phyloP scores from a whole-genome alignment of 345 rosid genomes.

The Durio zibethinus region DNA sequence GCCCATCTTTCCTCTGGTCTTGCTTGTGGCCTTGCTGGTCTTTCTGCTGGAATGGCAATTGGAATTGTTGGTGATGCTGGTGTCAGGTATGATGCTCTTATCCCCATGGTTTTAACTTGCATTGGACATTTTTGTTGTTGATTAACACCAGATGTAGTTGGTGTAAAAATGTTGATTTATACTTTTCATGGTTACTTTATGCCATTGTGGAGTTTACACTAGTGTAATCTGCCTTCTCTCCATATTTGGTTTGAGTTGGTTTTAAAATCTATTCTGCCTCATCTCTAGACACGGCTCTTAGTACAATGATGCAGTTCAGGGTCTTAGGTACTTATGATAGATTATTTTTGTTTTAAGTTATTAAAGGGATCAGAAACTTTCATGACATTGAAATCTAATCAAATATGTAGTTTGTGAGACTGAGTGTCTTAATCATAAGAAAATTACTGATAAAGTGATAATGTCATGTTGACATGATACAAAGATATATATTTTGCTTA shows the following conservation, averaged over 20 bases:
- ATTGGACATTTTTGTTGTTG: neutral
- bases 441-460: neutral
- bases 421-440: neutral
- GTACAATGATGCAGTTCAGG: neutral
- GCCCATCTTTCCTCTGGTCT: constrained; percentile 96
- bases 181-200: neutral
- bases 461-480: neutral
- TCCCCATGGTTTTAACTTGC: neutral
- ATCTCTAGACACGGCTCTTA: neutral
- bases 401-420: neutral
- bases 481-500: neutral
- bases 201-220: neutral
- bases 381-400: neutral
- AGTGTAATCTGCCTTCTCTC: neutral
- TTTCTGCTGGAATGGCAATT: constrained; percentile 96
- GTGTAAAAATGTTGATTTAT: neutral
- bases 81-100: constrained; percentile 54
- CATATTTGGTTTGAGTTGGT: neutral
- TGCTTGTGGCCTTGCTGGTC: constrained; percentile 96
- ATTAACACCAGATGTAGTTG: neutral
- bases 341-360: neutral
- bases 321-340: neutral
- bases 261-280: neutral
- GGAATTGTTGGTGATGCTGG: constrained; percentile 98
- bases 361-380: neutral